phyloP scores from a whole-genome alignment of 2,329 filamentous ascomycete genomes.

The Amesomyces nigricolor region DNA sequence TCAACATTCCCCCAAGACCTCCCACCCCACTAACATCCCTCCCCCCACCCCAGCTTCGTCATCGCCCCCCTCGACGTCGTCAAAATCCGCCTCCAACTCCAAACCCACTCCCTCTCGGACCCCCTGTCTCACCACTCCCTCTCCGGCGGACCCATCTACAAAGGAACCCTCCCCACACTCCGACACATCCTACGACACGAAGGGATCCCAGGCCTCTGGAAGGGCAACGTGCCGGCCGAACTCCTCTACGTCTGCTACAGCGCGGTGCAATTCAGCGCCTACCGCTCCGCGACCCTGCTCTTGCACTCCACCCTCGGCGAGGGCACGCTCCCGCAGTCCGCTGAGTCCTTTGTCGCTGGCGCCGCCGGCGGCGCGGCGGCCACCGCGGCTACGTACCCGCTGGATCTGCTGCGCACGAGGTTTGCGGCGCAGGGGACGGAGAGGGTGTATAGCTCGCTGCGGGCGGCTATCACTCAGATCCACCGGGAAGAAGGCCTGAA shows the following conservation, averaged over 20 bases:
- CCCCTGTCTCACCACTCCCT: slow-evolving; percentile 53
- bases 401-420: slow-evolving; percentile 86
- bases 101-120: slow-evolving; percentile 77
- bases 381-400: slow-evolving; percentile 80
- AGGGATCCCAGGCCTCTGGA: slow-evolving; percentile 85
- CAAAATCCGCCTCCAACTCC: slow-evolving; percentile 95
- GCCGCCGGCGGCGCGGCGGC: slow-evolving; percentile 76
- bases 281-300: slow-evolving; percentile 66
- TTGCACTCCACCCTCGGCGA: slow-evolving; percentile 47
- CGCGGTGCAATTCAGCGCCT: slow-evolving; percentile 82
- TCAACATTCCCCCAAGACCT: neutral
- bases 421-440: slow-evolving; percentile 90
- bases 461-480: slow-evolving; percentile 67
- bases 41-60: slow-evolving; percentile 61
- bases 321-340: slow-evolving; percentile 54
- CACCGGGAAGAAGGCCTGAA: slow-evolving; percentile 62
- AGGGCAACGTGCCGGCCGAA: slow-evolving; percentile 95
- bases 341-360: slow-evolving; percentile 76
- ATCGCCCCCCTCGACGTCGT: slow-evolving; percentile 94
- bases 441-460: slow-evolving; percentile 64
- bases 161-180: slow-evolving; percentile 71
- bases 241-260: slow-evolving; percentile 89
- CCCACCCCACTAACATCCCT: neutral
- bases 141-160: slow-evolving; percentile 53
- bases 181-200: slow-evolving; percentile 72